phyloP scores from a whole-genome alignment of 352 stramenopile species.

The Pythium vanterpoolii region DNA sequence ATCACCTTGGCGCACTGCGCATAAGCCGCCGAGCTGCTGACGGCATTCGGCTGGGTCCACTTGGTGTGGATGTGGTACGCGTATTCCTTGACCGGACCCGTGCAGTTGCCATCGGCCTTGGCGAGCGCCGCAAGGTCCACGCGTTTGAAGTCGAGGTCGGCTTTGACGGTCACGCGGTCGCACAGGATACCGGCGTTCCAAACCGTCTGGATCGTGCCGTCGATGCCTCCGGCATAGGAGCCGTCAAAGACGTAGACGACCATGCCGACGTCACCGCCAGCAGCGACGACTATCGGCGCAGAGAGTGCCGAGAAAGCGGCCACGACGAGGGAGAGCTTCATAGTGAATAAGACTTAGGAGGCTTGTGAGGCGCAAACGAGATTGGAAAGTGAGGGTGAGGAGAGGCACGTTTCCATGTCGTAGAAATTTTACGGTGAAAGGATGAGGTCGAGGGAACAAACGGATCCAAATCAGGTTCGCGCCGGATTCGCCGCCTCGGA shows the following conservation, averaged over 20 bases:
- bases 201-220: conserved; percentile 1
- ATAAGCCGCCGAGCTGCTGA: conserved; percentile 6
- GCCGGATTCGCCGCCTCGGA: too few species aligned
- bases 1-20: conserved; percentile 12
- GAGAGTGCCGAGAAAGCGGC: not conserved
- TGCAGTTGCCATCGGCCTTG: conserved; percentile 24
- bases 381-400: not conserved
- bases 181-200: not conserved
- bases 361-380: not conserved
- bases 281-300: not conserved
- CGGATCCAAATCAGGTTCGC: too few species aligned
- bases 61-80: conserved; percentile 24
- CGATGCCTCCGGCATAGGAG: not conserved
- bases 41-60: conserved; percentile 10
- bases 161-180: conserved; percentile 12
- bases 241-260: not conserved
- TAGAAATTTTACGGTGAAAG: too few species aligned
- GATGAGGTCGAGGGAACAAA: too few species aligned
- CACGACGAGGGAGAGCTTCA: not conserved
- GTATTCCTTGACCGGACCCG: conserved; percentile 15
- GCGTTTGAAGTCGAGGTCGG: conserved; percentile 19
- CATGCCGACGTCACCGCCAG: not conserved
- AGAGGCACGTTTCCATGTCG: too few species aligned
- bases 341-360: not conserved
- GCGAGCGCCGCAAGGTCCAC: conserved; percentile 15